Evolutionary conservation across 805 yeast species (phyloP).

Genomic region (Kuraishia ogatae): DNA sequence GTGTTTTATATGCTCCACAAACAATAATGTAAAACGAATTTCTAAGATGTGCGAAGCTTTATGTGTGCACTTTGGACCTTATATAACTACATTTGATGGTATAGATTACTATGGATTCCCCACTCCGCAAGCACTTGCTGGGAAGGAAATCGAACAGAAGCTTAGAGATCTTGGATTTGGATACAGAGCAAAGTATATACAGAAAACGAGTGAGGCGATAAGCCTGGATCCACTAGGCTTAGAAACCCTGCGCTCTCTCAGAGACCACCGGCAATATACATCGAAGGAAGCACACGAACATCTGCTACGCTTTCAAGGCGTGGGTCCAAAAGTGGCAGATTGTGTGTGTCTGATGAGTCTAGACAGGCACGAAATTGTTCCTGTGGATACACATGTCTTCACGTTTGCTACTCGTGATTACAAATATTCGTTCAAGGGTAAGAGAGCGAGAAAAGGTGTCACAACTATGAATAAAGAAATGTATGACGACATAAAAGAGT

Average conservation of each 20-base stretch:
- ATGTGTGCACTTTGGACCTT: conserved; percentile 61
- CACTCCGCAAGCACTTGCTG: conserved; percentile 39
- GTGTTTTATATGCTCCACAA: conserved; percentile 91
- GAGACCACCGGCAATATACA: conserved; percentile 1
- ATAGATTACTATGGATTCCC: conserved; percentile 69
- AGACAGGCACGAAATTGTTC: conserved; percentile 80
- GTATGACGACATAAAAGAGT: conserved; percentile 48
- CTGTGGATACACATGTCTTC: conserved; percentile 92
- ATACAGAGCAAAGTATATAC: conserved; percentile 83
- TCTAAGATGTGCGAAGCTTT: conserved; percentile 85
- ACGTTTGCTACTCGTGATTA: conserved; percentile 84
- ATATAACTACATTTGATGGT: conserved; percentile 44
- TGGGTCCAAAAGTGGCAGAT: conserved; percentile 97
- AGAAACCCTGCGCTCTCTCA: conserved; percentile 27
- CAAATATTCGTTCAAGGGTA: conserved; percentile 26
- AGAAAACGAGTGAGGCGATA: conserved; percentile 61
- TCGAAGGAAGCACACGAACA: conserved; percentile 41
- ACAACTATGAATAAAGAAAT: conserved; percentile 40
- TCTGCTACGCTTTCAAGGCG: conserved; percentile 67
- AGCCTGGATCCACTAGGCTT: conserved; percentile 35
- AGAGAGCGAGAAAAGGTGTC: conserved; percentile 11
- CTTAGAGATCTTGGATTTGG: conserved; percentile 66
- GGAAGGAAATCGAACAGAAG: conserved; percentile 19
- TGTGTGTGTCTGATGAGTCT: conserved; percentile 91
- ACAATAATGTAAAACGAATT: conserved; percentile 89